Evolutionary conservation across 306 rosid species (phyloP).

Genomic region (Fragaria ananassa): DNA sequence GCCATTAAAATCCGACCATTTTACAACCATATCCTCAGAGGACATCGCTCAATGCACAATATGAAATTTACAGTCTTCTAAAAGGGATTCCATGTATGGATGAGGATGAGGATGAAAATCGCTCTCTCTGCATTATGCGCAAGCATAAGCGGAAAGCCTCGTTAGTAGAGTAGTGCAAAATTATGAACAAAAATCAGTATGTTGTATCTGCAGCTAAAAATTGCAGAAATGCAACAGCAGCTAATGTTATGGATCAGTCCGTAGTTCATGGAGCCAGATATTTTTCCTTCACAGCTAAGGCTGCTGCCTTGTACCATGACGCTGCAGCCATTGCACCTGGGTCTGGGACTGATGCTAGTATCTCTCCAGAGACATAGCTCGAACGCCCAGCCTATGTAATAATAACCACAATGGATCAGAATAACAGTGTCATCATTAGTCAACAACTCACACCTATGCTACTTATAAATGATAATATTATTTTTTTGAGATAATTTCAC

Average conservation of each 20-base stretch:
- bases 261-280: constrained; percentile 31
- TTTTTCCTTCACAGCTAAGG: constrained; percentile 54
- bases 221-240: constrained; percentile 28
- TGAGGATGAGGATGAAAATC: constrained; percentile 11
- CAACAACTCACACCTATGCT: background rate
- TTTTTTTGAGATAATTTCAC: too few relatives aligned
- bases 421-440: background rate
- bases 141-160: constrained; percentile 73
- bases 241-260: constrained; percentile 8
- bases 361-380: constrained; percentile 57
- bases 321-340: constrained; percentile 99
- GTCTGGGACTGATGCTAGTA: constrained; percentile 73
- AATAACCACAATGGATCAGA: constrained; percentile 17
- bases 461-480: background rate
- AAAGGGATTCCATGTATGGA: constrained; percentile 1
- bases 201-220: constrained; percentile 45
- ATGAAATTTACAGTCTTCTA: background rate
- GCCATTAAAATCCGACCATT: background rate
- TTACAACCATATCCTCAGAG: background rate
- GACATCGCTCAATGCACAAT: background rate
- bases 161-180: constrained; percentile 29
- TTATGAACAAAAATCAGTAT: constrained; percentile 36
- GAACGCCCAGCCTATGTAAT: constrained; percentile 85
- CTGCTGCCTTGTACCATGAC: constrained; percentile 87
- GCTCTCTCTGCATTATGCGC: constrained; percentile 71